Evolutionary conservation across 1,284 basidiomycete genomes (phyloP), one percentile per base, ranked within the genome.

Genomic region (Leccinum griseonigrum): DNA sequence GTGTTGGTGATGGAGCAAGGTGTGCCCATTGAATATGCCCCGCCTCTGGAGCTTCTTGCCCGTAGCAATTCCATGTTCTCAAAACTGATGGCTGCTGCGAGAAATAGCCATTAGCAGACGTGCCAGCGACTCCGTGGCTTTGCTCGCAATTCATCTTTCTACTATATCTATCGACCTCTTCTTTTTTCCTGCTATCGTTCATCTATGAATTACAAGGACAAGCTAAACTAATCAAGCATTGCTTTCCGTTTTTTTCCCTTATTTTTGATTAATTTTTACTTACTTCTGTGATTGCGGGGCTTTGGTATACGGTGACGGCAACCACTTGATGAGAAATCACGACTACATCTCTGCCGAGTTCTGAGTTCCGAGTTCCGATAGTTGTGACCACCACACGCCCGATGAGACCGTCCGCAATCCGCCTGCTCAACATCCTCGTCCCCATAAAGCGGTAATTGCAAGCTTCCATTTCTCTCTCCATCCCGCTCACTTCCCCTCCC

Each of bases 381-480:
- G 38, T 48, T 14, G 63, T 32, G 50, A 53, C 60, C 34, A 64
- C 66, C 8, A 69, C 8, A 69, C 59, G 29, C 53, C 54, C 40
- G 48, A 95, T 95, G 93, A 82, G 88, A 67, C 90, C 93, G 4
- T 87, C 91, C 57, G 77, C 87, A 55, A 78, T 80, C 10, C 83
- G 87, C 61, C 78, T 92, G 65, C 81, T 96, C 69, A 93, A 96
- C 77, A 89, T 97, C 65, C 86, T 97, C 59, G 95, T 97, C 8
- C 95, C 95, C 34, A 86, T 97, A 53, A 97, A 97, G 81, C 83
- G 95, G 85, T 91, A 59, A 73, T 54, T 82, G 9, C 16, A 28
- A 10, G 0, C 16, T 64, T 68, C 73, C 65, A 73, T 38, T n/a
- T 1, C 13, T 0, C 3, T 48, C 57, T 69, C 63, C 22, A 4